phyloP scores from a whole-genome alignment of 352 stramenopile species.

The Phytophthora meadii region DNA sequence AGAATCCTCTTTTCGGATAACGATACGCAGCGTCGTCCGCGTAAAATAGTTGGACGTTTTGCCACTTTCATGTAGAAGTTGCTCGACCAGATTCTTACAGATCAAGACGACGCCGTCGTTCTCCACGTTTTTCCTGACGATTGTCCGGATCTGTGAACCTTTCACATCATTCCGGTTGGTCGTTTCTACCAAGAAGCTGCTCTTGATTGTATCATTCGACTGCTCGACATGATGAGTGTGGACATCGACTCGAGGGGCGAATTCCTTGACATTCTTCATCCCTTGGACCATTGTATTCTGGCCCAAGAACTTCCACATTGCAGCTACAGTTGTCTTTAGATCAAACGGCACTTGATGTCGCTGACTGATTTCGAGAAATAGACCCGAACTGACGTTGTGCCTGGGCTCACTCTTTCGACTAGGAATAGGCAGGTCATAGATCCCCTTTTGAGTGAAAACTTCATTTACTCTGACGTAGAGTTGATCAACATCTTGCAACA shows the following conservation, averaged over 20 bases:
- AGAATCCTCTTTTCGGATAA: conserved; percentile 6
- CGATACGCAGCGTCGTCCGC: conserved; percentile 19
- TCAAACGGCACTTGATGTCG: conserved; percentile 32
- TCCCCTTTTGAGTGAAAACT: conserved; percentile 18
- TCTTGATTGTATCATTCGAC: conserved; percentile 13
- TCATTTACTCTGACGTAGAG: conserved; percentile 31
- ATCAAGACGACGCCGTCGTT: conserved; percentile 28
- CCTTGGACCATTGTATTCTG: conserved; percentile 1
- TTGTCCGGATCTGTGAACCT: conserved; percentile 13
- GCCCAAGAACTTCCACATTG: conserved; percentile 15
- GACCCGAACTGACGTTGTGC: conserved; percentile 13
- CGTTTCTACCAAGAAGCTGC: conserved; percentile 8
- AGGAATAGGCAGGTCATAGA: conserved; percentile 29
- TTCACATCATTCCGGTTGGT: neutral
- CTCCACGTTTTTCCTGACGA: conserved; percentile 31
- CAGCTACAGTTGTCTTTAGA: conserved; percentile 4
- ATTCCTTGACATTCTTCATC: neutral
- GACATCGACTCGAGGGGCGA: neutral
- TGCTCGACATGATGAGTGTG: conserved; percentile 14
- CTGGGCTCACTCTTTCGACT: conserved; percentile 21
- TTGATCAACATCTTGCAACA: conserved; percentile 29
- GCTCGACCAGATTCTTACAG: conserved; percentile 28
- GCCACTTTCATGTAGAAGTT: neutral
- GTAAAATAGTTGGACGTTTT: conserved; percentile 3
- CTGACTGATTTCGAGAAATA: conserved; percentile 43